Percentiles rank a stretch among this genome's conserved stretches.
phyloP scores from a whole-genome alignment of 1,139 yeast species.

The Pneumocystis canis region DNA sequence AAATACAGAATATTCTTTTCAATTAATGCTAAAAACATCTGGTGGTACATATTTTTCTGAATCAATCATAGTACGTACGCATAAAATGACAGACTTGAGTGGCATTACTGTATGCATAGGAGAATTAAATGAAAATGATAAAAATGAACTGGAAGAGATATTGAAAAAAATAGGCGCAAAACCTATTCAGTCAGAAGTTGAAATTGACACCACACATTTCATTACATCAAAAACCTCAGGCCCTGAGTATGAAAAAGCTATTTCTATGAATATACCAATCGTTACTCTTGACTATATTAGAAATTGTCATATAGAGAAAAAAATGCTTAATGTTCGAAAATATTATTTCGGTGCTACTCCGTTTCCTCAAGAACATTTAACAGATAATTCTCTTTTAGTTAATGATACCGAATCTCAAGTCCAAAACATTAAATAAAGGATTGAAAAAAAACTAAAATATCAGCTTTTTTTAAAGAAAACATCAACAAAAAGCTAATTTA shows the following conservation, averaged over 20 bases:
- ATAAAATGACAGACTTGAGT: conserved; percentile 87
- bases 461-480: too few relatives aligned
- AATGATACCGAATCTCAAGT: neutral
- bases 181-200: conserved; percentile 57
- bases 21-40: conserved; percentile 67
- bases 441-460: too few relatives aligned
- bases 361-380: neutral
- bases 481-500: neutral
- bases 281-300: conserved; percentile 94
- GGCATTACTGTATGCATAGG: conserved; percentile 76
- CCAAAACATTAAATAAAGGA: neutral
- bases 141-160: conserved; percentile 19
- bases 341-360: conserved; percentile 42
- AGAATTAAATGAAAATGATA: conserved; percentile 51
- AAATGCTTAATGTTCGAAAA: conserved; percentile 86
- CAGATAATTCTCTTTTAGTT: neutral
- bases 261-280: conserved; percentile 77
- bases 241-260: conserved; percentile 60
- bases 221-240: conserved; percentile 61
- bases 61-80: conserved; percentile 58
- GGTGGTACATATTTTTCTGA: conserved; percentile 75
- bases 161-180: conserved; percentile 52
- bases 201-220: conserved; percentile 88
- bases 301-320: conserved; percentile 79
- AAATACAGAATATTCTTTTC: conserved; percentile 69